Evolutionary conservation across 345 rosid genomes (phyloP).

Genomic region (Balakata baccata): DNA sequence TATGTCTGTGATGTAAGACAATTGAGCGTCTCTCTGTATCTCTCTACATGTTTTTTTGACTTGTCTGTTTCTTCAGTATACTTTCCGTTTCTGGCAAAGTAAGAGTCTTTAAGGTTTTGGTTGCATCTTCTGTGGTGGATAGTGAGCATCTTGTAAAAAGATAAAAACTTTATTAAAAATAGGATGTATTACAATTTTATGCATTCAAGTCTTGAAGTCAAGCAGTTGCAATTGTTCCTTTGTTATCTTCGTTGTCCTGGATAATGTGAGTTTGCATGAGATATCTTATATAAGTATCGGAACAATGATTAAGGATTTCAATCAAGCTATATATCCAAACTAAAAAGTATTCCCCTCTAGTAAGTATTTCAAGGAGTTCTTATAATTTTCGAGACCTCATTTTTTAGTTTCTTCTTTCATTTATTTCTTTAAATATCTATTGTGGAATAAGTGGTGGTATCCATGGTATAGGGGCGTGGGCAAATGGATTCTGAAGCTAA

Average conservation of each 20-base stretch:
- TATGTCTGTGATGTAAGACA: background rate
- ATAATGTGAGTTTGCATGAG: background rate
- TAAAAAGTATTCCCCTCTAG: background rate
- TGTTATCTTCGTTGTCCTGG: too few relatives aligned
- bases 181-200: too few relatives aligned
- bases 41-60: background rate
- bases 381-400: background rate
- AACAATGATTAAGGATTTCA: background rate
- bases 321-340: background rate
- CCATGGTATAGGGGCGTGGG: conserved; percentile 76
- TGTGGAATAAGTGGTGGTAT: conserved; percentile 5
- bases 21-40: background rate
- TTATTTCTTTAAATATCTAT: background rate
- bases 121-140: background rate
- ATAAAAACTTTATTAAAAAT: background rate
- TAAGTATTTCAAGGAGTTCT: background rate
- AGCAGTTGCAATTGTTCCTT: background rate
- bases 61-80: background rate
- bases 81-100: background rate
- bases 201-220: background rate
- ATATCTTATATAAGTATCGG: too few relatives aligned
- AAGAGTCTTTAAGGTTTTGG: background rate
- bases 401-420: background rate
- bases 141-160: background rate
- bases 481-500: conserved; percentile 69